A percentile compares a stretch with the other conserved stretches of the same genome.
These are phyloP conservation scores for Chondrus crispus DNA, from an alignment of 23 red algal species.

Conservation along the genomic window DNA sequence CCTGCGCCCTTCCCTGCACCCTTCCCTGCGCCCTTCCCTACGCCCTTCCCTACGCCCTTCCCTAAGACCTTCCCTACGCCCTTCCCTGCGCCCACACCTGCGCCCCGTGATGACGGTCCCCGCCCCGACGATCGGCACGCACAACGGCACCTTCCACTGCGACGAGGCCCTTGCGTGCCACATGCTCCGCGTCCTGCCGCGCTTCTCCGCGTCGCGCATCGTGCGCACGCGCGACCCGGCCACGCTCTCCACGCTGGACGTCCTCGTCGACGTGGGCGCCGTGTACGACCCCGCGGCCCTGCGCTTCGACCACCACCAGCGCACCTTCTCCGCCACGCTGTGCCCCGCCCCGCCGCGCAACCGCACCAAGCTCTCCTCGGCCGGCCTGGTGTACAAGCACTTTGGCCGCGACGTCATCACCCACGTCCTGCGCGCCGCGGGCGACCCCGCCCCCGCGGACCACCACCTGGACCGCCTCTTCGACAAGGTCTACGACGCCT, in stretches of 20 bases:
- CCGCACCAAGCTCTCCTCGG: conserved; percentile 77
- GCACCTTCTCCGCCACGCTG: conserved; percentile 81
- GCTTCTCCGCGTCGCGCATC: conserved; percentile 59
- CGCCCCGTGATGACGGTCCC: neutral
- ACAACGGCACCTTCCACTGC: conserved; percentile 98
- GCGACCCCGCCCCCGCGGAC: neutral
- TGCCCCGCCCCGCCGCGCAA: neutral
- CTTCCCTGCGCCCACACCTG: neutral
- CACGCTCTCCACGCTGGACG: conserved; percentile 38
- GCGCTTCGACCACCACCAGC: conserved; percentile 96
- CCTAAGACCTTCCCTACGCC: too few relatives aligned
- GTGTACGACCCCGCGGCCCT: conserved; percentile 63
- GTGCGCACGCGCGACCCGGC: conserved; percentile 69
- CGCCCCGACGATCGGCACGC: conserved; percentile 72
- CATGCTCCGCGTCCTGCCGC: conserved; percentile 63
- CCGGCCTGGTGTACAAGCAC: conserved; percentile 98
- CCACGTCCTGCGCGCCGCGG: neutral
- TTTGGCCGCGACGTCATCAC: conserved; percentile 78
- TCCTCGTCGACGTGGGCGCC: conserved; percentile 92
- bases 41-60: too few relatives aligned
- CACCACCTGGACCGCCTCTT: conserved; percentile 51
- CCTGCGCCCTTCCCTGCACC: too few relatives aligned
- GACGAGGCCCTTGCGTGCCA: conserved; percentile 94
- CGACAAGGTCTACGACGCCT: conserved; percentile 79
- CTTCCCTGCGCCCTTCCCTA: too few relatives aligned